These are phyloP conservation scores for Byssothecium circinans DNA, from an alignment of 2,329 filamentous ascomycete genomes.

Conservation along the genomic window DNA sequence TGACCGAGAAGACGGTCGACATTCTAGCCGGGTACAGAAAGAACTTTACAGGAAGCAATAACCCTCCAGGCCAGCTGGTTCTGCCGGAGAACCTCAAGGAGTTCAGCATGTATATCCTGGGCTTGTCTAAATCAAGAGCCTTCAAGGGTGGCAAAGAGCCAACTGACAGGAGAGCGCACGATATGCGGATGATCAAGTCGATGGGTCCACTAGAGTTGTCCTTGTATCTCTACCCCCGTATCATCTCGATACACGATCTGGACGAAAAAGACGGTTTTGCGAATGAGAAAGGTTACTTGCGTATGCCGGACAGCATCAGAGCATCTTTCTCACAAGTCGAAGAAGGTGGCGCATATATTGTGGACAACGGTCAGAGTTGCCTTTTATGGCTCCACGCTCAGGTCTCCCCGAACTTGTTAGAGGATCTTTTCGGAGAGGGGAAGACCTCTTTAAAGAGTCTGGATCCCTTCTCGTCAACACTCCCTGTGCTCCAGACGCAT, in stretches of 20 bases:
- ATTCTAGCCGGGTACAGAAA: conserved; percentile 91
- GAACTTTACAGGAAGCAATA: conserved; percentile 78
- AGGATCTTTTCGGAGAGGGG: conserved; percentile 84
- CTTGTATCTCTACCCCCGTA: conserved; percentile 91
- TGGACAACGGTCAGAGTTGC: conserved; percentile 92
- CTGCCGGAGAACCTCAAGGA: conserved; percentile 96
- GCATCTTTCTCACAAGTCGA: conserved; percentile 87
- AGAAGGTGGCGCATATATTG: conserved; percentile 88
- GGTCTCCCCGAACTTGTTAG: conserved; percentile 86
- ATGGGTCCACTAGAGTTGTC: conserved; percentile 86
- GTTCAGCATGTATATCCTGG: conserved; percentile 93
- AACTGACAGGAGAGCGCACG: conserved; percentile 85
- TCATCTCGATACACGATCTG: conserved; percentile 89
- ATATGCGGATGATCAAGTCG: conserved; percentile 84
- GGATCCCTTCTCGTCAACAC: conserved; percentile 75
- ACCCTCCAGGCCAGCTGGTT: conserved; percentile 89
- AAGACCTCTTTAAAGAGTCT: conserved; percentile 71
- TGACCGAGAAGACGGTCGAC: conserved; percentile 92
- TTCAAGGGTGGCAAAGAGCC: conserved; percentile 92
- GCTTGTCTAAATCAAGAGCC: conserved; percentile 83
- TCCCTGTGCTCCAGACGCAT: conserved; percentile 87
- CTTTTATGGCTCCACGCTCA: conserved; percentile 91
- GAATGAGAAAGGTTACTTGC: conserved; percentile 86
- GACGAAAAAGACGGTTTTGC: conserved; percentile 86
- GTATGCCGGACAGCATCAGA: conserved; percentile 77